These are phyloP conservation scores for Apiotrichum gamsii DNA, from an alignment of 1,284 basidiomycete genomes.

Conservation along the genomic window DNA sequence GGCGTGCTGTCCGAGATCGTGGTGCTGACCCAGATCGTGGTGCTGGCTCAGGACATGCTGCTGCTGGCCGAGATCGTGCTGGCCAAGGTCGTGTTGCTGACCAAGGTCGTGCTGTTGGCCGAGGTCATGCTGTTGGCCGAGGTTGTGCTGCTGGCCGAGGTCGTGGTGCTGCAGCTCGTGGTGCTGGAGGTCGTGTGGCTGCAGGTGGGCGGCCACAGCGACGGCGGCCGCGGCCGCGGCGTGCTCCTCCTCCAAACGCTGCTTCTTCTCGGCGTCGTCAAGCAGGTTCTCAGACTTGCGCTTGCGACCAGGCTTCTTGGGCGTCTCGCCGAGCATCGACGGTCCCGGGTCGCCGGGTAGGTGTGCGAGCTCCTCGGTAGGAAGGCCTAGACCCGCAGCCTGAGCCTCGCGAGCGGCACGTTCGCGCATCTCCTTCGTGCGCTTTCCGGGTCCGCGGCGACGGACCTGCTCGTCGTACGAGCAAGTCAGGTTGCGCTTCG, in stretches of 20 bases:
- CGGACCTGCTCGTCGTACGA: constrained; percentile 47
- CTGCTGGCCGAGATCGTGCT: not conserved
- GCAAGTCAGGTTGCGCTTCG: constrained; percentile 35
- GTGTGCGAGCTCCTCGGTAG: constrained; percentile 4
- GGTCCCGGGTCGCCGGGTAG: constrained; percentile 6
- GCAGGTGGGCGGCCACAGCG: constrained; percentile 7
- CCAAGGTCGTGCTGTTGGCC: not conserved
- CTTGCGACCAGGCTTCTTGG: constrained; percentile 16
- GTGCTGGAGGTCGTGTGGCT: not conserved
- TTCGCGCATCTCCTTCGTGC: constrained; percentile 46
- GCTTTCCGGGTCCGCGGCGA: constrained; percentile 48
- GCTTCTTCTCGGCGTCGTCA: constrained; percentile 15
- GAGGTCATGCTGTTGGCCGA: not conserved
- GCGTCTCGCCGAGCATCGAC: constrained; percentile 4
- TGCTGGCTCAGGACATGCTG: not conserved
- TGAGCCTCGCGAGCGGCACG: constrained; percentile 34
- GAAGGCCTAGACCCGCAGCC: constrained; percentile 23
- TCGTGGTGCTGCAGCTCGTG: constrained; percentile 2
- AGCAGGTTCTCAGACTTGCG: constrained; percentile 13
- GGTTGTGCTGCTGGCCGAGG: not conserved
- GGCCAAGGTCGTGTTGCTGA: no score
- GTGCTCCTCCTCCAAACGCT: constrained; percentile 13
- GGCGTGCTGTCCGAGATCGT: not conserved
- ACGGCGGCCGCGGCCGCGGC: constrained; percentile 6
- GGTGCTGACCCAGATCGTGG: not conserved